A percentile compares a stretch with the other conserved stretches of the same genome.
Conservation (phyloP, 306 rosid genomes). For the Boehmeria nivea region DNA sequence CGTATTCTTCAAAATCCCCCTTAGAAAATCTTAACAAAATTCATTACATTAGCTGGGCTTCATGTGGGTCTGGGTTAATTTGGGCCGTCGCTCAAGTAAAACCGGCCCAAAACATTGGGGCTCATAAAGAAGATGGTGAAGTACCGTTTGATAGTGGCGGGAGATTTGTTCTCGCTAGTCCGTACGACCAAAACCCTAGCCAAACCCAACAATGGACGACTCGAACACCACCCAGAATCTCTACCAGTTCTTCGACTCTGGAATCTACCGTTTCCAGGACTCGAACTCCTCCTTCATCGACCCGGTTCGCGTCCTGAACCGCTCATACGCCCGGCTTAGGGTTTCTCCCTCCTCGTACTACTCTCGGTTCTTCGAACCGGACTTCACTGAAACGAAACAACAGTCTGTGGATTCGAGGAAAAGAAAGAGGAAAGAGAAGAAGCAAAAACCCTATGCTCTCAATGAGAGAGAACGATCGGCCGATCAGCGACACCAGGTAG, state of each 20-base stretch:
- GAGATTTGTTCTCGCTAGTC: not conserved
- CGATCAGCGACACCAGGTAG: constrained; percentile 71
- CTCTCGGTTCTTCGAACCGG: constrained; percentile 53
- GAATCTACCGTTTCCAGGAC: constrained; percentile 42
- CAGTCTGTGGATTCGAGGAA: constrained; percentile 32
- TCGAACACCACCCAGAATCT: constrained; percentile 19
- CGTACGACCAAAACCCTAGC: constrained; percentile 1
- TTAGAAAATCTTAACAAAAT: too few relatives aligned
- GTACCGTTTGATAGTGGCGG: not conserved
- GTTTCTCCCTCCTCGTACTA: constrained; percentile 69
- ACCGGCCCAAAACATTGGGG: too few relatives aligned
- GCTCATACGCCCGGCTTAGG: constrained; percentile 50
- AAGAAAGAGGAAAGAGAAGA: constrained; percentile 46
- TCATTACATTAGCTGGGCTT: too few relatives aligned
- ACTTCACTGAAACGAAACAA: constrained; percentile 12
- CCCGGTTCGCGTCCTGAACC: constrained; percentile 69
- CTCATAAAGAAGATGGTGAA: too few relatives aligned
- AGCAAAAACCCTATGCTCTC: constrained; percentile 33
- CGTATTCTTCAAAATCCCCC: too few relatives aligned
- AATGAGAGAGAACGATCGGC: constrained; percentile 72
- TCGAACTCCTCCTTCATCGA: constrained; percentile 59
- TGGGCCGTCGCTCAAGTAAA: too few relatives aligned
- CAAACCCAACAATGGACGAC: constrained; percentile 24
- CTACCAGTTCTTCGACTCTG: constrained; percentile 40
- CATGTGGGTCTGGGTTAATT: too few relatives aligned